Conservation (phyloP, 1,284 basidiomycete species). For the Leccinum laetum region DNA sequence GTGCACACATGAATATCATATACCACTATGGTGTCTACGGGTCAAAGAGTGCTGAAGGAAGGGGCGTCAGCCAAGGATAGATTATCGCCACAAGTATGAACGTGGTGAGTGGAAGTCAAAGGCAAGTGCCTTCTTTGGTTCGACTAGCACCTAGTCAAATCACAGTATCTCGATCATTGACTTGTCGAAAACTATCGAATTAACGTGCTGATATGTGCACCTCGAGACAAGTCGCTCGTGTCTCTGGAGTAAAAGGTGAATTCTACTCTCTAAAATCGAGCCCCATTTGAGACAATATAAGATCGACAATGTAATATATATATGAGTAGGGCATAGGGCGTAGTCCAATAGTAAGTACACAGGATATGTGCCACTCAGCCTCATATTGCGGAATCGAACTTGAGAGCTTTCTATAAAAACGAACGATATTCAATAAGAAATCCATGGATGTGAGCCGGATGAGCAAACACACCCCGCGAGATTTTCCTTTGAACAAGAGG, state of each 20-base stretch:
- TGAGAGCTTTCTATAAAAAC: background rate
- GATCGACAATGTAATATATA: background rate
- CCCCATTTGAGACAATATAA: background rate
- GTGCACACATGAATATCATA: constrained; percentile 5
- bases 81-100: background rate
- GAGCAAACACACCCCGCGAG: background rate
- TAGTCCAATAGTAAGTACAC: background rate
- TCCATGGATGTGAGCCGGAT: background rate
- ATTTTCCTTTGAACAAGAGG: background rate
- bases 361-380: background rate
- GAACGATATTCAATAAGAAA: background rate
- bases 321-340: background rate
- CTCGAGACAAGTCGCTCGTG: background rate
- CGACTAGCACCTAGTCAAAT: no score
- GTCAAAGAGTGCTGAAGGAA: background rate
- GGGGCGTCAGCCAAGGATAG: background rate
- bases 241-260: background rate
- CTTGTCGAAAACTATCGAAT: no score
- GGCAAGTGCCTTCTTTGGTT: background rate
- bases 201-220: no score
- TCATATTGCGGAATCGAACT: background rate
- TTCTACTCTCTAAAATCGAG: background rate
- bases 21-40: background rate
- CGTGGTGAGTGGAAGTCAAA: background rate
- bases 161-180: no score